Evolutionary conservation across 2,329 filamentous ascomycete species (phyloP), one percentile per base, ranked within the genome.

Genomic region (Fusarium sp.): DNA sequence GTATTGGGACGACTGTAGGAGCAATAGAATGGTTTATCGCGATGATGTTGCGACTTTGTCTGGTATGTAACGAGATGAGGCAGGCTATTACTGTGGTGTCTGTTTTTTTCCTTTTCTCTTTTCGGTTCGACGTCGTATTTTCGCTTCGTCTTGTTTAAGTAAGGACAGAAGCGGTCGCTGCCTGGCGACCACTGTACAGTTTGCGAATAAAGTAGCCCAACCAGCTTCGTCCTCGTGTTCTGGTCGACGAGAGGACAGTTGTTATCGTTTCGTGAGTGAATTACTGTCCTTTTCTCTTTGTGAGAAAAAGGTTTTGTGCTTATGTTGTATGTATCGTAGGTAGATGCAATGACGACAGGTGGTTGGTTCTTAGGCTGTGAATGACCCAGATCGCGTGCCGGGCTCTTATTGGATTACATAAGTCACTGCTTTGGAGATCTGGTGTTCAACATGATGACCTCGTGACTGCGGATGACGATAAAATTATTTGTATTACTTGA

Each of bases 181-280:
- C 69, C 69, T 72, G 69, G 69, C 69, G 69, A 72, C 69, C 63
- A 71, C 68, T 71, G 55, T 56, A 45, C 28, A 53, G 30, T 4
- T 53, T 53, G 55, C 59, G 57, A 62, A 55, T 54, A 57, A 32
- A 28, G 60, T 28, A 56, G 41, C 45, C 68, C 63, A 71, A 66
- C 63, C 55, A 58, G 48, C 45, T 51, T 37, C 34, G 63, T 55
- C 45, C 34, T 14, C 64, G 54, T 62, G 41, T 68, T 71, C 11
- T 34, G 32, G 7, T 40, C 11, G 32, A 48, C 12, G n/a, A 12
- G 23, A 37, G 34, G 46, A 54, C 30, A 64, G 37, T 11, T 37
- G 23, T 47, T 28, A 18, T 16, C 13, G 14, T 34, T 49, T 11
- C 18, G 11, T 49, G 16, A 49, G 20, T 34, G 28, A 49, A 16